These are phyloP conservation scores for Periglandula ipomoeae DNA, from an alignment of 2,329 filamentous ascomycete species.

Conservation along the genomic window DNA sequence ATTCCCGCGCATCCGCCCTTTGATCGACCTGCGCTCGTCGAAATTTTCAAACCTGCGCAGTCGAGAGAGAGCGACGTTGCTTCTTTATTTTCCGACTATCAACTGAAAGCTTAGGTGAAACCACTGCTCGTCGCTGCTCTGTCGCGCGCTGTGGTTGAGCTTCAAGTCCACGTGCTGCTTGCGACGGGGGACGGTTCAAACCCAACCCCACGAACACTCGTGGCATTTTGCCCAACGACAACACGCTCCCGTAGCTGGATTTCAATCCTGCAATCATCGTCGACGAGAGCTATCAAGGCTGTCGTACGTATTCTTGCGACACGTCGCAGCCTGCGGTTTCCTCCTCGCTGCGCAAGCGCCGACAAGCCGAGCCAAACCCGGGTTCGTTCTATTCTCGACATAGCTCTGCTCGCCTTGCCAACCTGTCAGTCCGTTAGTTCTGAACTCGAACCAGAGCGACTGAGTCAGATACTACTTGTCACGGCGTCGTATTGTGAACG, in stretches of 20 bases:
- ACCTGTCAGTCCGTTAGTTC: neutral
- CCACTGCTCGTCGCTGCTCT: constrained; percentile 1
- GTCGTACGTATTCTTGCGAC: neutral
- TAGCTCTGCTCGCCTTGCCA: neutral
- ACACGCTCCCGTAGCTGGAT: neutral
- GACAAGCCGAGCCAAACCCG: constrained; percentile 1
- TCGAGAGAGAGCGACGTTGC: neutral
- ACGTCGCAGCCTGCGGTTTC: neutral
- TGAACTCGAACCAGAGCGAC: neutral
- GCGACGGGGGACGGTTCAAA: constrained; percentile 1
- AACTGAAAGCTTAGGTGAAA: neutral
- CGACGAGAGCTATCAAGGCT: neutral
- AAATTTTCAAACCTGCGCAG: neutral
- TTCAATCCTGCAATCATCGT: neutral
- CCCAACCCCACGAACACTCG: constrained; percentile 1
- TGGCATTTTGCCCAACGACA: neutral
- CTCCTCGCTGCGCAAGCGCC: neutral
- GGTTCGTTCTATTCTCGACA: neutral
- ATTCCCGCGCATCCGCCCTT: neutral
- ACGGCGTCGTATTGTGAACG: too few relatives aligned
- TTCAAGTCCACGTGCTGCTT: constrained; percentile 2
- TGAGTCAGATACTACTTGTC: neutral
- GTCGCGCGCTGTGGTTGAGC: neutral
- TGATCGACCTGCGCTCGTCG: neutral
- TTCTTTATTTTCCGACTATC: neutral